Conservation (phyloP, 1,284 basidiomycete genomes). For the Malassezia equina region DNA sequence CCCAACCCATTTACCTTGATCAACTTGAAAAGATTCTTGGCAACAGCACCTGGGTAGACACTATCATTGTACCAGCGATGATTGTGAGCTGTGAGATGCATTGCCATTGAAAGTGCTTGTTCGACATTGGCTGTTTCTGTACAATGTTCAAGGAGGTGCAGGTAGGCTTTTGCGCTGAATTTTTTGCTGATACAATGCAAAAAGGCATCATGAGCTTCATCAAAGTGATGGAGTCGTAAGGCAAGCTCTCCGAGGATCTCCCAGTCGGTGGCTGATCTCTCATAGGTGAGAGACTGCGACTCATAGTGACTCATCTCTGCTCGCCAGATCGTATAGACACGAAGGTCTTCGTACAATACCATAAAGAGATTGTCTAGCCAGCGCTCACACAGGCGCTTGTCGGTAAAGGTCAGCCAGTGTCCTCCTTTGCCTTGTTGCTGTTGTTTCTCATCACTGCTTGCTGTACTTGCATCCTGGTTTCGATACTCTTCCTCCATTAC, state of each 20-base stretch:
- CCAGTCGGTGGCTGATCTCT: conserved; percentile 94
- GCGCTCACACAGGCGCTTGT: conserved; percentile 89
- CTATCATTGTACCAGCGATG: conserved; percentile 53
- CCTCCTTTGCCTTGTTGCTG: conserved; percentile 19
- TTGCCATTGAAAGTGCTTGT: conserved; percentile 76
- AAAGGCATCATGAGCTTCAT: conserved; percentile 94
- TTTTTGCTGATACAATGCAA: conserved; percentile 80
- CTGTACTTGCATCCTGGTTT: conserved; percentile 14
- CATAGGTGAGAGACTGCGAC: conserved; percentile 88
- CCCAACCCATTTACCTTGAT: conserved; percentile 86
- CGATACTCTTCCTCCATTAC: conserved; percentile 99
- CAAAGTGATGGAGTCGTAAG: conserved; percentile 80
- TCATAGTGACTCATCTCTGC: conserved; percentile 99
- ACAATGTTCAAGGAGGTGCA: conserved; percentile 84
- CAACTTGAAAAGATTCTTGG: conserved; percentile 79
- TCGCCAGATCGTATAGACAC: conserved; percentile 99
- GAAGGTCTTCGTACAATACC: conserved; percentile 93
- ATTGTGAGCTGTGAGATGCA: conserved; percentile 84
- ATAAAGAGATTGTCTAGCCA: conserved; percentile 99
- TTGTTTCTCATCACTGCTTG: not conserved
- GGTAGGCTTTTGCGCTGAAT: conserved; percentile 84
- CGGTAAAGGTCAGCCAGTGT: conserved; percentile 76
- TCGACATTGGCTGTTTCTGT: conserved; percentile 86
- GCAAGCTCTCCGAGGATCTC: conserved; percentile 95
- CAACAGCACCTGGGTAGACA: conserved; percentile 81